These are phyloP conservation scores for Rhododendron molle DNA, from an alignment of 148 eudicot species.

Conservation along the genomic window DNA sequence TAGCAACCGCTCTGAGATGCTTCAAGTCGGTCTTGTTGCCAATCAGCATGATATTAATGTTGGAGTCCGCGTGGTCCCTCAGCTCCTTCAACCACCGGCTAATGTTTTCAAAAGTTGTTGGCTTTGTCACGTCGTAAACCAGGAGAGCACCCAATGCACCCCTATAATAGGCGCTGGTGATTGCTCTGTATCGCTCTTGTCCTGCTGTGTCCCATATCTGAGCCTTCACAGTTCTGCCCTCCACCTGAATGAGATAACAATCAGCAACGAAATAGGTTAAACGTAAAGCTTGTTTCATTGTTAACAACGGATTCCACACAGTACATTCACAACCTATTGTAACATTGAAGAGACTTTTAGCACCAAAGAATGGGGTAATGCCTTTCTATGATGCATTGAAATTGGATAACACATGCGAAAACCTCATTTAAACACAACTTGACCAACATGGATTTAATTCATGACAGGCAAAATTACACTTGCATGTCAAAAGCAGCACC, in stretches of 20 bases:
- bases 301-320: neutral
- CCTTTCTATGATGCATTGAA: neutral
- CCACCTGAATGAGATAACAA: slow-evolving; percentile 7
- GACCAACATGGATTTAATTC: neutral
- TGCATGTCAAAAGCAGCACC: neutral
- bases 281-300: neutral
- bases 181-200: slow-evolving; percentile 22
- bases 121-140: slow-evolving; percentile 20
- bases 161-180: slow-evolving; percentile 26
- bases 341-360: neutral
- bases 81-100: slow-evolving; percentile 30
- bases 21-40: slow-evolving; percentile 26
- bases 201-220: slow-evolving; percentile 21
- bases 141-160: slow-evolving; percentile 27
- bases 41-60: slow-evolving; percentile 23
- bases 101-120: slow-evolving; percentile 20
- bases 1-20: slow-evolving; percentile 18
- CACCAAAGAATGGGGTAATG: neutral
- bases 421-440: neutral
- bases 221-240: slow-evolving; percentile 25
- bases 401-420: neutral
- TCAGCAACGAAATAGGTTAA: neutral
- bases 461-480: neutral
- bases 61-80: slow-evolving; percentile 45
- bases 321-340: neutral